Base-by-base conservation (phyloP, 2,329 filamentous ascomycete genomes). In the Penicillium sp. region DNA sequence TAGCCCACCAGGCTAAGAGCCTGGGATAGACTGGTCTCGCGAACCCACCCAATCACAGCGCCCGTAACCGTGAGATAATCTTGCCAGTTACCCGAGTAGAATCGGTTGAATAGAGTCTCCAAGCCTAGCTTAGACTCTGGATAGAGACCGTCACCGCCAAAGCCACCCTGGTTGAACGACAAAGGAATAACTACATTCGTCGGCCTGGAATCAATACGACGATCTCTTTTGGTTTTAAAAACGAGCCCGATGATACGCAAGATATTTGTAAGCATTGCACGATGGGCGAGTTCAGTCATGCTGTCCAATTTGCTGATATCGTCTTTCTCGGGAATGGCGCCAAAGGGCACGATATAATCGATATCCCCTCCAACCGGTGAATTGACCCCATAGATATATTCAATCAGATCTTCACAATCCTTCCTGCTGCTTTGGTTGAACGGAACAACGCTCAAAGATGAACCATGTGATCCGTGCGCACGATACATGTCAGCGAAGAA, bases 401-500 rank as follows among this genome's bases (percentile, higher is more conserved):
- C 83, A 52, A 97, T 82, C 8, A 99, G 81, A 71, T 99, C 94
- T 74, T 97, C 40, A 24, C 35, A 33, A 23, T 55, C 53, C 21
- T 50, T 93, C 79, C 96, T 94, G 79, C 93, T 97, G 62, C 92
- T 94, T 74, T 97, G 92, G 76, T 99, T 99, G 84, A 97, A 99
- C 48, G 94, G 94, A 53, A 97, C 94, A 55, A 99, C 94, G 40
- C 97, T 91, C 55, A 99, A 87, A 77, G 97, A 91, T 55, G 94
- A 97, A 63, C 93, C 94, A 62, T 90, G 90, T 59, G 90, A 90
- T 68, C 94, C 94, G 68, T 89, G 96, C 59, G 91, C 89, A 62
- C 91, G 89, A 75, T 97, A 99, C 89, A 97, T 97, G 55, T 91
- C 86, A 76, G 99, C 94, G 77, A 97, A 99, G 79, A 97, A 97